Conservation (phyloP, 208 protist genomes). For the Tritrichomonas musculus region DNA sequence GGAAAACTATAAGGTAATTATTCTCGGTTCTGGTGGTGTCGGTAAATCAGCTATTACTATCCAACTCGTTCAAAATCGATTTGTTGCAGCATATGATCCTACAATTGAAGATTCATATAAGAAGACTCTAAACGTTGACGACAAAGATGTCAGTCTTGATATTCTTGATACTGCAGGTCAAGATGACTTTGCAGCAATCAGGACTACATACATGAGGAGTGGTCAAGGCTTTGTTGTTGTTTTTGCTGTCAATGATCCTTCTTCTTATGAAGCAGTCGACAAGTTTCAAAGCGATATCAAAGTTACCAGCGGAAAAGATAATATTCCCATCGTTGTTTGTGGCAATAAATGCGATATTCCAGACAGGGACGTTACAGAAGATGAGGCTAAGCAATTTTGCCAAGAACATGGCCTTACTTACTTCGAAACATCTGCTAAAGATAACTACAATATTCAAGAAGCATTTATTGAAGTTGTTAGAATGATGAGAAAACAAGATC, state of each 20-base stretch:
- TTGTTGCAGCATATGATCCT: constrained; percentile 63
- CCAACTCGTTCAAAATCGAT: constrained; percentile 58
- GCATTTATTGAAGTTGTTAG: background rate
- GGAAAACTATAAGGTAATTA: constrained; percentile 39
- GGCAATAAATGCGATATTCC: constrained; percentile 34
- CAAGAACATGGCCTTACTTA: background rate
- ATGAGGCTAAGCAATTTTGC: background rate
- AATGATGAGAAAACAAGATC: background rate
- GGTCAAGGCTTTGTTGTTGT: constrained; percentile 31
- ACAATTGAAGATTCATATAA: constrained; percentile 52
- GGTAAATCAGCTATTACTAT: constrained; percentile 67
- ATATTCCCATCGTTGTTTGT: constrained; percentile 26
- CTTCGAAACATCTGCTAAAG: constrained; percentile 25
- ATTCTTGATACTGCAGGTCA: constrained; percentile 36
- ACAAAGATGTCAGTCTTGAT: background rate
- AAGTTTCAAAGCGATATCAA: constrained; percentile 7
- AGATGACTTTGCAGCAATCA: constrained; percentile 33
- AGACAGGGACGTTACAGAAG: background rate
- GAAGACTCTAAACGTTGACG: background rate
- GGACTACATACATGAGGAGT: background rate
- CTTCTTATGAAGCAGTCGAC: background rate
- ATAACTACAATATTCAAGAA: background rate
- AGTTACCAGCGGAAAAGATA: background rate
- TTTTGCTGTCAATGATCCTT: background rate
- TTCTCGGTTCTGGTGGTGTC: constrained; percentile 63